Evolutionary conservation across 345 rosid species (phyloP), one percentile per base, ranked within the genome.

Genomic region (Salix brachista): DNA sequence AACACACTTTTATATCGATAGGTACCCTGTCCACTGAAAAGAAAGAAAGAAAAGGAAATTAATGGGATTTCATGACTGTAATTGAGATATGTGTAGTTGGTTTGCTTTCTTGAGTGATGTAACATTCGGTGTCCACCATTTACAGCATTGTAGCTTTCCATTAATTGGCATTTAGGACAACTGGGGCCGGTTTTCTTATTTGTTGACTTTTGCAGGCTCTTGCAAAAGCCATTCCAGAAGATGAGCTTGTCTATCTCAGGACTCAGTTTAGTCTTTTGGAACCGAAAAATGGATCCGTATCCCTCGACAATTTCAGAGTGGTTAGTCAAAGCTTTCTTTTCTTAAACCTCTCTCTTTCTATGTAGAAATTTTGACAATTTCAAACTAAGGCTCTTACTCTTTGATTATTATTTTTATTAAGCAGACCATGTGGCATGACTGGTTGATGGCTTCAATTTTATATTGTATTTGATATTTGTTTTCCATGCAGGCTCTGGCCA

Each of bases 181-280:
- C 9, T 42, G 23, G 50, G 37, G 17, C 5, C 21, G 25, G 1
- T 37, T 23, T 75, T 23, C 72, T 71, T 16, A 6, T 1, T 52
- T 65, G 41, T 58, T 50, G 74, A 71, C 16, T 65, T 32, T 69
- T 78, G 85, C 87, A 96, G 99, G 97, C 99, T 78, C 96, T 93
- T 81, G 89, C 98, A 26, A 96, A 90, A 87, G 96, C 97, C 52
- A 82, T 96, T 81, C 90, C 93, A 1, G 99, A 90, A 75, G 94
- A 90, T 48, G 92, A 90, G 75, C 92, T 91, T 9, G 74, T 84
- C 71, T 91, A 89, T 78, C 97, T 91, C 60, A 85, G 76, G 73
- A 90, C 86, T 82, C 98, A 96, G 67, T 96, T 90, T 78, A 85
- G 67, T 78, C 90, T 93, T 60, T 79, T 96, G 89, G 97, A 93